Percentiles rank a stretch among this genome's conserved stretches.
phyloP scores from a whole-genome alignment of 495 filamentous ascomycete genomes.

The Aspergillus biplanus region DNA sequence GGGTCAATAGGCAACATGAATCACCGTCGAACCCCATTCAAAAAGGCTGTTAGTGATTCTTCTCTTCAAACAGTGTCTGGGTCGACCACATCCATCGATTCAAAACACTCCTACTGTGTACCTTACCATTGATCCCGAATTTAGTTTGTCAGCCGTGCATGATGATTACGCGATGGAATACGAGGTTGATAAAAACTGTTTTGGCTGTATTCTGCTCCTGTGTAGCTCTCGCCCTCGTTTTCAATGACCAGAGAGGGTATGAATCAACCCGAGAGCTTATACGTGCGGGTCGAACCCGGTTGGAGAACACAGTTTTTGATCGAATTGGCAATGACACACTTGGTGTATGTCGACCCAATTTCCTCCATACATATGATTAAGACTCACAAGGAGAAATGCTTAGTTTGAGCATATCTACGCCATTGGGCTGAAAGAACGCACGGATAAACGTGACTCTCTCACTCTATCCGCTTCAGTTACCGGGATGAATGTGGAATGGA shows the following conservation, averaged over 20 bases:
- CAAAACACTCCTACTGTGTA: background rate
- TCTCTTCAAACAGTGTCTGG: background rate
- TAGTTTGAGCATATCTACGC: conserved; percentile 54
- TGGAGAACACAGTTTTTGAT: conserved; percentile 26
- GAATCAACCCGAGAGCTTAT: conserved; percentile 20
- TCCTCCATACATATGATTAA: background rate
- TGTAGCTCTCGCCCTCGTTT: conserved; percentile 11
- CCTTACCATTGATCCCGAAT: background rate
- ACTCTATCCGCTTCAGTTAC: conserved; percentile 54
- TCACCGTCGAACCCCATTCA: background rate
- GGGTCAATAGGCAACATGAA: background rate
- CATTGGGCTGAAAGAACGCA: conserved; percentile 61
- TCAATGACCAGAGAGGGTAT: conserved; percentile 21
- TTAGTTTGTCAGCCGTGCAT: background rate
- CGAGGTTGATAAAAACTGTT: conserved; percentile 18
- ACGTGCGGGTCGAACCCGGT: conserved; percentile 17
- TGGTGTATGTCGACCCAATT: conserved; percentile 23
- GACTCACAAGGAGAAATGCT: no score
- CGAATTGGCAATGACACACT: conserved; percentile 35
- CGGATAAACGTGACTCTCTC: conserved; percentile 66
- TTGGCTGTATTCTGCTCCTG: conserved; percentile 18
- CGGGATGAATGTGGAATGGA: conserved; percentile 56
- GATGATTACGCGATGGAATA: conserved; percentile 19
- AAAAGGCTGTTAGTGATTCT: background rate
- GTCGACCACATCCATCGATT: background rate